Conservation (phyloP, 2,329 filamentous ascomycete genomes). For the Aspergillus fischeri region DNA sequence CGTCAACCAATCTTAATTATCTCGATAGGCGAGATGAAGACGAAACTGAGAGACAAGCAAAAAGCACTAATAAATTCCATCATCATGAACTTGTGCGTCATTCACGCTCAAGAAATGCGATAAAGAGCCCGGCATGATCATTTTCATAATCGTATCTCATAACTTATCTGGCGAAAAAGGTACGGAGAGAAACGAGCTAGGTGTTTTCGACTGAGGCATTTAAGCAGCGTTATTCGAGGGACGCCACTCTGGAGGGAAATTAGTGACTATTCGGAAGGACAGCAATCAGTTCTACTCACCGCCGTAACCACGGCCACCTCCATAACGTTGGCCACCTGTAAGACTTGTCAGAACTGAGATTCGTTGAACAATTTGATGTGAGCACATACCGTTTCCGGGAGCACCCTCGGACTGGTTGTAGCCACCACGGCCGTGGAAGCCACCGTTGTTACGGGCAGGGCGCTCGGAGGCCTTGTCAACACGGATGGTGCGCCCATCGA, state of each 20-base stretch:
- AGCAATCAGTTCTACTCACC: not conserved
- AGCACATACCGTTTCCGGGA: slow-evolving; percentile 18
- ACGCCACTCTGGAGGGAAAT: not conserved
- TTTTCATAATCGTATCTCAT: not conserved
- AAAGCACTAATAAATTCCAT: not conserved
- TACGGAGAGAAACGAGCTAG: not conserved
- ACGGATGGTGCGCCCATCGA: slow-evolving; percentile 89
- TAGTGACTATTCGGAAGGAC: not conserved
- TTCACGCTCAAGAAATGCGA: not conserved
- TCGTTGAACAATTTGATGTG: not conserved
- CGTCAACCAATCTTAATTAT: not conserved
- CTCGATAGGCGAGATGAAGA: not conserved
- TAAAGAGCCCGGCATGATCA: not conserved
- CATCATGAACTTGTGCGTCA: not conserved
- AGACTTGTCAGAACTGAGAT: not conserved
- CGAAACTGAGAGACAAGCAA: not conserved
- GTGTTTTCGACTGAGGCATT: not conserved
- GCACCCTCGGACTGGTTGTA: slow-evolving; percentile 39
- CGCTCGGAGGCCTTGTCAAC: slow-evolving; percentile 93
- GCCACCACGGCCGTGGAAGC: slow-evolving; percentile 43
- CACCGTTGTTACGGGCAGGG: slow-evolving; percentile 54
- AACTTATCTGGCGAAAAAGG: not conserved
- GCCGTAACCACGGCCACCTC: not conserved
- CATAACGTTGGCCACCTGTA: not conserved
- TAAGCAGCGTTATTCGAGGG: not conserved